Evolutionary conservation across 495 filamentous ascomycete genomes (phyloP), one percentile per base, ranked within the genome.

Genomic region (Stereocaulon alpinum): DNA sequence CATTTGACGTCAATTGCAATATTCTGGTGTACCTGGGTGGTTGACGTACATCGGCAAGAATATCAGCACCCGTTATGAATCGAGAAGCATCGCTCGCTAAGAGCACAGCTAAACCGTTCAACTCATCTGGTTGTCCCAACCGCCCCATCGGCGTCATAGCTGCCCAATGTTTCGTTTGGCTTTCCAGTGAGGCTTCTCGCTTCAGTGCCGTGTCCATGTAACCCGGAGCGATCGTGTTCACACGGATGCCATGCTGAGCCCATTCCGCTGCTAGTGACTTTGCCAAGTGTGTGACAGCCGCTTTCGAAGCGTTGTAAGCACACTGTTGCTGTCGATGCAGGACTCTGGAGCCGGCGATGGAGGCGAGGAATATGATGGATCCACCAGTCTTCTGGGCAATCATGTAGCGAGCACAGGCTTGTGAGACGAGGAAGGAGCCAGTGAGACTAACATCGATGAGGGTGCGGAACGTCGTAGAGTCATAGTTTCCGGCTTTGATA

Each of bases 41-140:
- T 6, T 29, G 2, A 60, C 84, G 77, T 65, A 82, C 86, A 70
- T 90, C 86, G 54, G 86, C 85, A 61, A 87, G 77, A 64, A 90
- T 77, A 73, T 93, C 85, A 58, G 80, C 73, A 22, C 89, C 90
- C 27, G 88, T 94, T 76, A 91, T 86, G 72, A 88, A 95, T 20
- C 74, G 72, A 22, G 79, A 83, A 4, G 86, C 83, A 61, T 88
- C 84, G 42, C 86, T 88, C 2, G 84, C 83, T 54, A 95, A 74
- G 70, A 87, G 87, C 43, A 92, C 83, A 40, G 89, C 85, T 29
- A 90, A 76, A 18, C 84, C 85, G 66, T 91, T 90, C 27, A 94
- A 73, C 64, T 91, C 90, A 64, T 89, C 82, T 14, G 86, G 82
- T 43, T 69, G 74, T 15, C 89, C 90, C 53, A 93, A 78, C 20